Percentiles rank a stretch among this genome's conserved stretches.
Evolutionary conservation across 306 rosid species (phyloP).

Genomic region (Pterocarpus macrocarpus): DNA sequence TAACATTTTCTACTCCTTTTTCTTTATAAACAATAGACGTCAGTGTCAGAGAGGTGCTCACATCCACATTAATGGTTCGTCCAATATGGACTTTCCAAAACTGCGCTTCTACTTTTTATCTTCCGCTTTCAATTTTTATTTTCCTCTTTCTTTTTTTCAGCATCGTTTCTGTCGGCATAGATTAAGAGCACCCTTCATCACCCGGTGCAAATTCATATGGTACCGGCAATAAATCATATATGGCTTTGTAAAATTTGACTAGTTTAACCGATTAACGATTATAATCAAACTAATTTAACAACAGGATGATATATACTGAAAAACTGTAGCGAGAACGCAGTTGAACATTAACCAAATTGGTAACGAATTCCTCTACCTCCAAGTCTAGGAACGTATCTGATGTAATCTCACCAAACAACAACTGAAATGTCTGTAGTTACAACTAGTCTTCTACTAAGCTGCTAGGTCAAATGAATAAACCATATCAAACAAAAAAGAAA

Average conservation of each 20-base stretch:
- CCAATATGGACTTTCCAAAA: background rate
- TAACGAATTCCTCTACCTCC: conserved; percentile 28
- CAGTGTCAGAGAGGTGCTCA: background rate
- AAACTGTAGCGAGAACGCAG: background rate
- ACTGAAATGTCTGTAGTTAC: conserved; percentile 48
- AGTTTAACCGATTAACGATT: conserved; percentile 13
- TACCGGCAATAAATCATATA: background rate
- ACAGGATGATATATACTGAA: too few relatives aligned
- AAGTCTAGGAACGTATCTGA: conserved; percentile 49
- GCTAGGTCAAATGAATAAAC: conserved; percentile 40
- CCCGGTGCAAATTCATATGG: background rate
- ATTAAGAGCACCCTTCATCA: background rate
- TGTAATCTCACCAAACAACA: conserved; percentile 57
- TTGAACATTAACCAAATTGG: conserved; percentile 13
- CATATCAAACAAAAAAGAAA: background rate
- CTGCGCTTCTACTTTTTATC: background rate
- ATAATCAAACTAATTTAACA: background rate
- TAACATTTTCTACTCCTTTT: background rate
- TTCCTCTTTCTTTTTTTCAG: background rate
- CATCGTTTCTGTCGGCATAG: background rate
- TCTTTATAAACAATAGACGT: background rate
- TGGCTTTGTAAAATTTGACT: conserved; percentile 1
- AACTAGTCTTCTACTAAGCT: conserved; percentile 32
- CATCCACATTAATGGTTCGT: background rate
- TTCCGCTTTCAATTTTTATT: background rate